Evolutionary conservation across 768 basidiomycete genomes (phyloP).

Genomic region (Multifurca ochricompacta): DNA sequence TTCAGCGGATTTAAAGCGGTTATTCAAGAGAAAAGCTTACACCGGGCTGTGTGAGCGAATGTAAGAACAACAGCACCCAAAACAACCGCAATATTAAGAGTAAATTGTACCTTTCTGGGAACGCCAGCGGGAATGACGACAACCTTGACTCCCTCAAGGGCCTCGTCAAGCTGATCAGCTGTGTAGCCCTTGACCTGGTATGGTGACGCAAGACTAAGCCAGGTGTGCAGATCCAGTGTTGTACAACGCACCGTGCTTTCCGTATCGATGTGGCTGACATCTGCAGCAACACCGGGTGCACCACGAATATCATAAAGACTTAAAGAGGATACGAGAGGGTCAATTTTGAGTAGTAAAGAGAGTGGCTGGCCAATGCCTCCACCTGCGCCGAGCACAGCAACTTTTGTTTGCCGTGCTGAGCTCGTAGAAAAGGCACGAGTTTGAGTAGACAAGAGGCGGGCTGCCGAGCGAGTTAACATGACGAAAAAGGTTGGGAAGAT

Average conservation of each 20-base stretch:
- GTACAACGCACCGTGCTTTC: slow-evolving; percentile 54
- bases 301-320: slow-evolving; percentile 93
- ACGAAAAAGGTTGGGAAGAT: too few relatives aligned
- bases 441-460: slow-evolving; percentile 46
- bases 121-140: slow-evolving; percentile 99
- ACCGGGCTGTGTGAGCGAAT: slow-evolving; percentile 52
- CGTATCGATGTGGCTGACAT: slow-evolving; percentile 92
- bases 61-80: slow-evolving; percentile 23
- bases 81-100: background rate
- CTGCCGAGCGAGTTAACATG: slow-evolving; percentile 63
- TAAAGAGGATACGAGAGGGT: slow-evolving; percentile 81
- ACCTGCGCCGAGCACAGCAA: slow-evolving; percentile 95
- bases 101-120: slow-evolving; percentile 76
- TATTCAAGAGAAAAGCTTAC: slow-evolving; percentile 42
- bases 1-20: slow-evolving; percentile 25
- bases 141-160: slow-evolving; percentile 84
- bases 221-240: background rate
- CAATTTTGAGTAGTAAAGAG: slow-evolving; percentile 86
- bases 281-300: slow-evolving; percentile 94
- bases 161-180: slow-evolving; percentile 82
- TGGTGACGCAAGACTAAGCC: background rate
- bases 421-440: slow-evolving; percentile 73
- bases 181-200: slow-evolving; percentile 68
- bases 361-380: slow-evolving; percentile 99
- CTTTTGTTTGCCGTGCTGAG: slow-evolving; percentile 67